Conservation (phyloP, 306 rosid genomes). For the Cicer pinnatifidum region DNA sequence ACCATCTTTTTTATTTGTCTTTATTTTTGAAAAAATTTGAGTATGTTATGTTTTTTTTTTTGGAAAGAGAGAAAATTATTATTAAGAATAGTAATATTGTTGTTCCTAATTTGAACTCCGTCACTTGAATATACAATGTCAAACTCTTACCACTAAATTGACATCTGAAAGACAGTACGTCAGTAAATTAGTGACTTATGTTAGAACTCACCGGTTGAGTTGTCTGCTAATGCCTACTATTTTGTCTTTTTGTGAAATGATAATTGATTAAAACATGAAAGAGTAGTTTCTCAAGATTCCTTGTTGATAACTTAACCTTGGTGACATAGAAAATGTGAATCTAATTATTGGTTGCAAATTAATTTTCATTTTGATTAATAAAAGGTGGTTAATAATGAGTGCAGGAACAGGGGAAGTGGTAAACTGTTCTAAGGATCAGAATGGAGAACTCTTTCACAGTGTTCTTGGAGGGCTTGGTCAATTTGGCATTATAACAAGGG, state of each 20-base stretch:
- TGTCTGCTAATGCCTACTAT: background rate
- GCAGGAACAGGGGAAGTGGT: constrained; percentile 92
- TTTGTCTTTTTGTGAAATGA: constrained; percentile 37
- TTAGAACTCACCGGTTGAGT: background rate
- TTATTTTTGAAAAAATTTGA: background rate
- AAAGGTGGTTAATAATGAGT: constrained; percentile 39
- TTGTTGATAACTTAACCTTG: constrained; percentile 25
- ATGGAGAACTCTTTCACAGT: constrained; percentile 77
- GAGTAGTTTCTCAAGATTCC: constrained; percentile 34
- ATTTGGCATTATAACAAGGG: constrained; percentile 90
- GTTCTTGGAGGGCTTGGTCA: constrained; percentile 99
- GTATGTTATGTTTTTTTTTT: too few relatives aligned
- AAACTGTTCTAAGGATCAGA: constrained; percentile 75
- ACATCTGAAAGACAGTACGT: too few relatives aligned
- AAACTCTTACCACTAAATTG: too few relatives aligned
- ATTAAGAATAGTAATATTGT: too few relatives aligned
- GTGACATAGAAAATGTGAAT: constrained; percentile 23
- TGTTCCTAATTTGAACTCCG: too few relatives aligned
- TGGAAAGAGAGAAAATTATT: too few relatives aligned
- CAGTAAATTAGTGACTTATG: too few relatives aligned
- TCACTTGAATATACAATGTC: too few relatives aligned
- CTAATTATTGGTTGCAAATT: background rate
- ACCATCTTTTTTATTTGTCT: background rate
- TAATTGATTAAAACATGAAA: constrained; percentile 12
- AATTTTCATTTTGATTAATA: background rate